phyloP scores from a whole-genome alignment of 495 filamentous ascomycete genomes.

The Apodospora peruviana region DNA sequence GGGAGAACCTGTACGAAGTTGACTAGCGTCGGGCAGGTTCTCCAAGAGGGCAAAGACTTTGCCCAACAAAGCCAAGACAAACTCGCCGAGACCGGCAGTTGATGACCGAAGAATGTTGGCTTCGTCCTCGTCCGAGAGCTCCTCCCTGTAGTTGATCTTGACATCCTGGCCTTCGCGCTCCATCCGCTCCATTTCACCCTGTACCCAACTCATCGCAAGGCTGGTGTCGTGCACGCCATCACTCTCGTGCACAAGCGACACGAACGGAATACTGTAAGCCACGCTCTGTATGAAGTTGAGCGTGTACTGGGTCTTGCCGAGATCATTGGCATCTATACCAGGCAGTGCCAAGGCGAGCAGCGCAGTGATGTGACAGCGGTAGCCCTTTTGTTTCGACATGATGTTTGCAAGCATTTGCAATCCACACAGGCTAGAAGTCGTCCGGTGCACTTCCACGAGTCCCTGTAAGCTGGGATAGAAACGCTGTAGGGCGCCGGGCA shows the following conservation, averaged over 20 bases:
- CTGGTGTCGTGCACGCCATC: constrained; percentile 67
- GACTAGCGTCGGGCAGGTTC: constrained; percentile 85
- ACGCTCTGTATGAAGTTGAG: constrained; percentile 92
- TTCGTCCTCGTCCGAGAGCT: constrained; percentile 81
- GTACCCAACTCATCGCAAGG: constrained; percentile 90
- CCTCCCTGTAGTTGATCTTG: constrained; percentile 75
- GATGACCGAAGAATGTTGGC: constrained; percentile 91
- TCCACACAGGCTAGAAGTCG: constrained; percentile 85
- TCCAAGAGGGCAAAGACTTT: constrained; percentile 93
- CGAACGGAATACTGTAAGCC: constrained; percentile 89
- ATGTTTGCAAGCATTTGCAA: constrained; percentile 83
- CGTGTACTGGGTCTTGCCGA: constrained; percentile 92
- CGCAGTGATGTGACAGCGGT: constrained; percentile 90
- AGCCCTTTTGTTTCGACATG: constrained; percentile 87
- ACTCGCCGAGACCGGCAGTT: constrained; percentile 88
- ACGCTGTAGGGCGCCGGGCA: constrained; percentile 88
- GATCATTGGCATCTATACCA: constrained; percentile 95
- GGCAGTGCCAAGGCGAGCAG: constrained; percentile 86
- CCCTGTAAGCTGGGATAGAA: constrained; percentile 97
- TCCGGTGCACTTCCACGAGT: constrained; percentile 94
- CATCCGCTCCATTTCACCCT: constrained; percentile 86
- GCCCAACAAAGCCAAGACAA: constrained; percentile 81
- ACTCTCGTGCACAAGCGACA: constrained; percentile 67
- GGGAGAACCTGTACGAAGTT: constrained; percentile 81
- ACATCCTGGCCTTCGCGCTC: constrained; percentile 80